Percentiles rank a stretch among this genome's conserved stretches.
Conservation (phyloP, 768 basidiomycete genomes). For the Lactifluus rugatus region DNA sequence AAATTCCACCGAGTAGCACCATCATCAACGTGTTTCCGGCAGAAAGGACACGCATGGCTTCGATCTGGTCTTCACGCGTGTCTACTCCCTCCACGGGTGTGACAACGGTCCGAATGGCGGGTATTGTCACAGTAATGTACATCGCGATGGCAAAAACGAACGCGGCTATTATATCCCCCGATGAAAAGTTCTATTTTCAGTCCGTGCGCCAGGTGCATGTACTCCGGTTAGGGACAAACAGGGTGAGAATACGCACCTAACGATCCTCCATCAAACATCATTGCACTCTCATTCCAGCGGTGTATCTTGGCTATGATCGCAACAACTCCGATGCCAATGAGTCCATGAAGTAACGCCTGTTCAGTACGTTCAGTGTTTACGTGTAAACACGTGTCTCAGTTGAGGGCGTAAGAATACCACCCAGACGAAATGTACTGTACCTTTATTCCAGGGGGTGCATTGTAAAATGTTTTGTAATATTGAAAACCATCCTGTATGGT, state of each 20-base stretch:
- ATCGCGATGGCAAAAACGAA: constrained; percentile 70
- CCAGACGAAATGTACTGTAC: constrained; percentile 34
- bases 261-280: constrained; percentile 90
- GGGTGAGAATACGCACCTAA: constrained; percentile 46
- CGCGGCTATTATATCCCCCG: constrained; percentile 37
- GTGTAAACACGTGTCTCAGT: background rate
- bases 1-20: constrained; percentile 51
- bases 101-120: constrained; percentile 66
- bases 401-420: background rate
- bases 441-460: constrained; percentile 90
- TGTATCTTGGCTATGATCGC: constrained; percentile 72
- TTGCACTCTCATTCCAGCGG: constrained; percentile 84
- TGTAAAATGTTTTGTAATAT: constrained; percentile 89
- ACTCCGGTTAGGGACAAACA: background rate
- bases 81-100: constrained; percentile 44
- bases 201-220: too few relatives aligned
- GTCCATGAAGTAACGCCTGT: constrained; percentile 79
- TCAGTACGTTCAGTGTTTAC: background rate
- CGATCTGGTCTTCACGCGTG: constrained; percentile 54
- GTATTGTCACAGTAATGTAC: constrained; percentile 77
- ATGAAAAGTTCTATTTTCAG: background rate
- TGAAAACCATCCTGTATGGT: constrained; percentile 68
- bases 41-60: constrained; percentile 71
- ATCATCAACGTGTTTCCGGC: constrained; percentile 85
- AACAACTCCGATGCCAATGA: constrained; percentile 68